These are phyloP conservation scores for Backusella tuberculispora DNA, from an alignment of 192 early-diverging fungal genomes.

Conservation along the genomic window DNA sequence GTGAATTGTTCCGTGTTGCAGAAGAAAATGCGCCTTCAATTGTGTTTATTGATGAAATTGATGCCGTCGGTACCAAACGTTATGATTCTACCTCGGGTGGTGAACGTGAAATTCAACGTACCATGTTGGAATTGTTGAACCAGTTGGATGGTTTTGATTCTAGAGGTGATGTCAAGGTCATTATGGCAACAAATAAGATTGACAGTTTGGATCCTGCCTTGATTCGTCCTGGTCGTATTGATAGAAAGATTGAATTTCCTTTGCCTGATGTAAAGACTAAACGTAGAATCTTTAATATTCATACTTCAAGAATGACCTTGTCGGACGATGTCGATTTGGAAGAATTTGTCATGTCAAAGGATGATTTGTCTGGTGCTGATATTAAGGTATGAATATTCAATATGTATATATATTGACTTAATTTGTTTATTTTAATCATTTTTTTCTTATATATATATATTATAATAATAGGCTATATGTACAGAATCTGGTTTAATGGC, in stretches of 20 bases:
- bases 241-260: constrained; percentile 93
- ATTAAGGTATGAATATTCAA: constrained; percentile 67
- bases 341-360: constrained; percentile 91
- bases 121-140: constrained; percentile 97
- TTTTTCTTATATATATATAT: neutral
- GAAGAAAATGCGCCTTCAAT: constrained; percentile 98
- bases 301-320: constrained; percentile 97
- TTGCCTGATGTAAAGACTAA: constrained; percentile 90
- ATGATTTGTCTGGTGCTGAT: constrained; percentile 98
- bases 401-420: too few species aligned
- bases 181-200: constrained; percentile 97
- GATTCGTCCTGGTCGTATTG: constrained; percentile 85
- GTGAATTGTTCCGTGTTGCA: constrained; percentile 93
- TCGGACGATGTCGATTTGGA: constrained; percentile 91
- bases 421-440: neutral
- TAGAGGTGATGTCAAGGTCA: constrained; percentile 96
- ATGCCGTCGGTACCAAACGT: constrained; percentile 97
- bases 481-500: constrained; percentile 98
- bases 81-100: constrained; percentile 95
- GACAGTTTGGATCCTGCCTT: constrained; percentile 91
- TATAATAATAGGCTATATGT: constrained; percentile 80
- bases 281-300: constrained; percentile 95
- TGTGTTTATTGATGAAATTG: constrained; percentile 98
- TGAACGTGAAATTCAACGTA: constrained; percentile 97
- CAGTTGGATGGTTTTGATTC: constrained; percentile 96